A percentile compares a stretch with the other conserved stretches of the same genome.
Conservation (phyloP, 148 eudicot species). For the Fagopyrum esculentum region DNA sequence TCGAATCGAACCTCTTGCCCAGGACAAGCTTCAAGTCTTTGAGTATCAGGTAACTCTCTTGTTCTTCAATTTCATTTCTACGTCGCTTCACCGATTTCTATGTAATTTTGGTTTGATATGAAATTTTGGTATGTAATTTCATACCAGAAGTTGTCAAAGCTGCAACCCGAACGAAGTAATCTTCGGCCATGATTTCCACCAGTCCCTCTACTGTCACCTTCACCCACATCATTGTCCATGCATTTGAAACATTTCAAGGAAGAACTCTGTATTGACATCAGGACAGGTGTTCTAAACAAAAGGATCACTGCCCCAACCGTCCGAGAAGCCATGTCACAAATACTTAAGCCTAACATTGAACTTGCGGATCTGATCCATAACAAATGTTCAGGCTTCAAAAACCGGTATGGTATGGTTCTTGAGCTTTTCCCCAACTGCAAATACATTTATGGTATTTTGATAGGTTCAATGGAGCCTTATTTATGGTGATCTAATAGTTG, state of each 20-base stretch:
- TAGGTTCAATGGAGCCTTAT: conserved; percentile 96
- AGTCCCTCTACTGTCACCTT: conserved; percentile 92
- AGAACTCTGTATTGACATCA: conserved; percentile 13
- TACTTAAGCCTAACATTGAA: conserved; percentile 63
- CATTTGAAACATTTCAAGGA: conserved; percentile 77
- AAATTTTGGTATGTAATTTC: too few relatives aligned
- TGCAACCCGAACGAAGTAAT: conserved; percentile 91
- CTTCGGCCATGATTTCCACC: conserved; percentile 65
- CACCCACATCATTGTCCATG: conserved; percentile 80
- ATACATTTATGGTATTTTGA: conserved; percentile 84
- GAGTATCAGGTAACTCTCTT: too few relatives aligned
- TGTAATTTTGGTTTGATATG: too few relatives aligned
- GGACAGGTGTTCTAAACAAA: conserved; percentile 43
- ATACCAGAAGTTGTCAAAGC: conserved; percentile 20
- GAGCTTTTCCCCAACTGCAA: conserved; percentile 78
- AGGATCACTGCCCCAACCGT: conserved; percentile 41
- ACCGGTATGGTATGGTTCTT: conserved; percentile 78
- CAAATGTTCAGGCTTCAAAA: conserved; percentile 47
- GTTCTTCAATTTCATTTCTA: too few relatives aligned
- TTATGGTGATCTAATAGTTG: background rate
- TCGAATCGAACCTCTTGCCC: too few relatives aligned
- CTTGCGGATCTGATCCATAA: conserved; percentile 41
- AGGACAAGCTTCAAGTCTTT: too few relatives aligned
- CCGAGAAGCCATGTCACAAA: conserved; percentile 44
- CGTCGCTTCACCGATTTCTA: too few relatives aligned